These are phyloP conservation scores for Moesziomyces sp. DNA, from an alignment of 1,284 basidiomycete species.

Conservation along the genomic window DNA sequence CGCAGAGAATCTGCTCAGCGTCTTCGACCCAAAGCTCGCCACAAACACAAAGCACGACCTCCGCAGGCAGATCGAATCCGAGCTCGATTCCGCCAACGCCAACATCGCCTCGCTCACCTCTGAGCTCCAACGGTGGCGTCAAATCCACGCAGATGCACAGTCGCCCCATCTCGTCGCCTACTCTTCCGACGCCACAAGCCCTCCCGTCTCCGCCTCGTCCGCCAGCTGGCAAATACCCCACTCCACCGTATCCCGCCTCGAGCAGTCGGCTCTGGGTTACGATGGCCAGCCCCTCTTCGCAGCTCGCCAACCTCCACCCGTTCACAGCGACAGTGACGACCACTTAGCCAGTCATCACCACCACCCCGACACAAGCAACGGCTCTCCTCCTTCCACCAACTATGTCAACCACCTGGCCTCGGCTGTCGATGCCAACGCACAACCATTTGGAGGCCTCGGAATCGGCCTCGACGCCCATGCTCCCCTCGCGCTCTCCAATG, in stretches of 20 bases:
- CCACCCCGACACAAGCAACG: conserved; percentile 25
- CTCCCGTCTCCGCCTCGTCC: conserved; percentile 16
- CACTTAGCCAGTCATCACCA: conserved; percentile 6
- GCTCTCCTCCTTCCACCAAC: conserved; percentile 48
- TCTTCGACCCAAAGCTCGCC: conserved; percentile 68
- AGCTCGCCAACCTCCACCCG: conserved; percentile 8
- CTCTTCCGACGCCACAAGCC: not conserved
- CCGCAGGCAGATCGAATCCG: conserved; percentile 79
- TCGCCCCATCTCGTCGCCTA: conserved; percentile 16
- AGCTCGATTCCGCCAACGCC: conserved; percentile 77
- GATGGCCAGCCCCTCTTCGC: conserved; percentile 38
- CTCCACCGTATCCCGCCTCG: conserved; percentile 34
- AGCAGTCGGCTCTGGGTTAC: conserved; percentile 43
- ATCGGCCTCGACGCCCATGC: conserved; percentile 42
- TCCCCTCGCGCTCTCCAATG: conserved; percentile 7
- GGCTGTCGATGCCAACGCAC: conserved; percentile 1
- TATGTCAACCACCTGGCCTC: conserved; percentile 36
- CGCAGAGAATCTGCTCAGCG: conserved; percentile 81
- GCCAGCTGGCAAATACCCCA: conserved; percentile 15
- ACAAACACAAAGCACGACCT: conserved; percentile 72
- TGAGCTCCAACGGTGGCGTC: conserved; percentile 73
- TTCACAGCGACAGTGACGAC: conserved; percentile 14
- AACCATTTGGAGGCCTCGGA: conserved; percentile 41
- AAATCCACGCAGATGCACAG: conserved; percentile 18
- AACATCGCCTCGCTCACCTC: conserved; percentile 77